Conservation (phyloP, 768 basidiomycete genomes). For the Erythrobasidium yunnanense region DNA sequence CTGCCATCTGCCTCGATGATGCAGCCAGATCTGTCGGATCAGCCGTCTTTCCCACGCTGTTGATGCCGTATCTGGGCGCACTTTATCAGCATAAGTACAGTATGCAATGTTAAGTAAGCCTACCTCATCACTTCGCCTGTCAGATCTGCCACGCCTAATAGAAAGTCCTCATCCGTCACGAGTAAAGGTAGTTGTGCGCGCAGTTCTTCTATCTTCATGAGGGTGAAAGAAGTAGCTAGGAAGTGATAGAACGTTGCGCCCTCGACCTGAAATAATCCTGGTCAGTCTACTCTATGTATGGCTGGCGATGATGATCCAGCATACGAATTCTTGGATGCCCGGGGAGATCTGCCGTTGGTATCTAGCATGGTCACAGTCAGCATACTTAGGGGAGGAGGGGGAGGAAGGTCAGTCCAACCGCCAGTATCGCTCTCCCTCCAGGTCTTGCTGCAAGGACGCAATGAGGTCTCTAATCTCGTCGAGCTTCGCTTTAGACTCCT, state of each 20-base stretch:
- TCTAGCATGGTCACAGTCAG: constrained; percentile 36
- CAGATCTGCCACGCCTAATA: constrained; percentile 83
- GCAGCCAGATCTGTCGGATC: constrained; percentile 19
- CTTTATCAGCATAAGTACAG: not conserved
- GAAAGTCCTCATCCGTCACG: constrained; percentile 57
- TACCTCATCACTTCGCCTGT: constrained; percentile 96
- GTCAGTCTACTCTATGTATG: not conserved
- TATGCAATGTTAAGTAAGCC: constrained; percentile 43
- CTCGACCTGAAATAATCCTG: constrained; percentile 52
- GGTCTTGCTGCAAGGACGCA: constrained; percentile 52
- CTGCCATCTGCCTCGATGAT: constrained; percentile 9
- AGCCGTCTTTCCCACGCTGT: constrained; percentile 16
- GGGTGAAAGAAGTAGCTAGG: constrained; percentile 50
- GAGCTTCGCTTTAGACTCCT: constrained; percentile 50
- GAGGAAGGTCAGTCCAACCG: too few relatives aligned
- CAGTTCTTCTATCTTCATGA: constrained; percentile 48
- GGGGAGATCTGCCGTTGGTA: constrained; percentile 41
- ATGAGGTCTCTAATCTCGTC: constrained; percentile 58
- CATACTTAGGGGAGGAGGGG: too few relatives aligned
- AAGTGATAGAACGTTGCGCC: constrained; percentile 76
- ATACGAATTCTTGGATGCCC: constrained; percentile 71
- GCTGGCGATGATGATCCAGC: too few relatives aligned
- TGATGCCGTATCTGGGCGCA: constrained; percentile 22
- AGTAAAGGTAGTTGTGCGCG: not conserved
- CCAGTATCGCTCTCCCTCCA: constrained; percentile 64